phyloP scores from a whole-genome alignment of 345 rosid species.

The Eucalyptus marginata region DNA sequence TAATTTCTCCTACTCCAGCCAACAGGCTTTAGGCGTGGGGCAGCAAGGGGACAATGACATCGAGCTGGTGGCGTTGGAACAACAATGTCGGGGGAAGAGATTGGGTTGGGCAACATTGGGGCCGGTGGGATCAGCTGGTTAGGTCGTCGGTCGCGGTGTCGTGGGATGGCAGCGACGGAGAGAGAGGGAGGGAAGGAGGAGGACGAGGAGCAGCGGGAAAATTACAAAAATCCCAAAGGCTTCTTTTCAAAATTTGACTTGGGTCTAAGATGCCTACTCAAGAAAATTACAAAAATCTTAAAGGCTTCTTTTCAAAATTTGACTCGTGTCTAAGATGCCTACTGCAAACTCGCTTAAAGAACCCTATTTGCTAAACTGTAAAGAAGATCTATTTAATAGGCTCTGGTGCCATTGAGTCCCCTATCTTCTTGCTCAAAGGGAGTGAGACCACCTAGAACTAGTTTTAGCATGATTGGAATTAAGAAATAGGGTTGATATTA shows the following conservation, averaged over 20 bases:
- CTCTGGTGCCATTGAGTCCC: background rate
- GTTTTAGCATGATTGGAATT: background rate
- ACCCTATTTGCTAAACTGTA: no score
- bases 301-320: background rate
- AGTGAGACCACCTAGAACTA: background rate
- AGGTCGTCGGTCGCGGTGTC: background rate
- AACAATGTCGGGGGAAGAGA: background rate
- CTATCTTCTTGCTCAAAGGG: background rate
- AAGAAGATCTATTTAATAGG: background rate
- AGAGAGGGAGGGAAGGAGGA: background rate
- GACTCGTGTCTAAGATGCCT: background rate
- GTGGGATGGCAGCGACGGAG: background rate
- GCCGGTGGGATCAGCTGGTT: background rate
- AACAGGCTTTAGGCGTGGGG: background rate
- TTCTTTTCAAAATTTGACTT: background rate
- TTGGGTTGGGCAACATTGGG: background rate
- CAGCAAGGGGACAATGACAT: background rate
- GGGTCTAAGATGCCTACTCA: background rate
- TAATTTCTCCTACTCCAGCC: background rate
- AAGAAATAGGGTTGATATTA: no score
- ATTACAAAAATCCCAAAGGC: background rate
- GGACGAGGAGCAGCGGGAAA: background rate
- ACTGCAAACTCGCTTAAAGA: background rate
- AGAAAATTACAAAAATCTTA: background rate
- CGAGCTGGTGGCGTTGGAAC: background rate